Conservation (phyloP, 2,329 filamentous ascomycete genomes). For the Grosmannia penicillata region DNA sequence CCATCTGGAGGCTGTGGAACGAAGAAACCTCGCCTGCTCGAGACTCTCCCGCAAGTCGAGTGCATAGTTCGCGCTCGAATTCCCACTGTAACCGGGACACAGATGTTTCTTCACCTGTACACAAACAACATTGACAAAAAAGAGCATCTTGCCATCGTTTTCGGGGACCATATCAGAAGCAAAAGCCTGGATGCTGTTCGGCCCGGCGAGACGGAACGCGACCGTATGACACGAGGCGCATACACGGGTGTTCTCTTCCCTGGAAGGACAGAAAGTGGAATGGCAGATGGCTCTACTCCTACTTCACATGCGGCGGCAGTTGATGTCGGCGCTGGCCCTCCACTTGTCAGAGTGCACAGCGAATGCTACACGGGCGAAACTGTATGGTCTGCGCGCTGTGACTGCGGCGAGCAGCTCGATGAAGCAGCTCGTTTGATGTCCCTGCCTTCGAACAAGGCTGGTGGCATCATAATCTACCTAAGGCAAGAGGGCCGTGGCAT, state of each 20-base stretch:
- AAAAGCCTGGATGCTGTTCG: constrained; percentile 54
- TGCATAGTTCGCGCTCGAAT: constrained; percentile 92
- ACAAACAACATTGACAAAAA: constrained; percentile 87
- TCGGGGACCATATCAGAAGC: constrained; percentile 72
- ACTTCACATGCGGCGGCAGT: not conserved
- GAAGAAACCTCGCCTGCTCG: constrained; percentile 57
- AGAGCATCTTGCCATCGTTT: constrained; percentile 94
- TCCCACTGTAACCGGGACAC: constrained; percentile 76
- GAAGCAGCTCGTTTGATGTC: constrained; percentile 92
- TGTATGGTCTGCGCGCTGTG: constrained; percentile 92
- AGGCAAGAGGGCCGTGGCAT: constrained; percentile 94
- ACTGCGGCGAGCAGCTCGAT: constrained; percentile 94
- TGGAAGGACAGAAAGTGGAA: constrained; percentile 62
- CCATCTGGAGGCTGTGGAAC: constrained; percentile 44
- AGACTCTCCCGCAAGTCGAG: constrained; percentile 68
- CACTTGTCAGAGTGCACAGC: constrained; percentile 87
- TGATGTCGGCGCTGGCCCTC: constrained; percentile 24
- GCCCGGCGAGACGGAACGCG: constrained; percentile 69
- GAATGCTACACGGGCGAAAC: constrained; percentile 99
- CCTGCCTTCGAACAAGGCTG: constrained; percentile 43
- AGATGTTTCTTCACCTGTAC: constrained; percentile 96
- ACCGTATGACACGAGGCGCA: constrained; percentile 86
- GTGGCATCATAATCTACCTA: constrained; percentile 89
- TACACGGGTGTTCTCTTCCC: constrained; percentile 82
- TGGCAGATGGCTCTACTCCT: constrained; percentile 15